Base-by-base conservation (phyloP, 768 basidiomycete species). In the Russula virescens region DNA sequence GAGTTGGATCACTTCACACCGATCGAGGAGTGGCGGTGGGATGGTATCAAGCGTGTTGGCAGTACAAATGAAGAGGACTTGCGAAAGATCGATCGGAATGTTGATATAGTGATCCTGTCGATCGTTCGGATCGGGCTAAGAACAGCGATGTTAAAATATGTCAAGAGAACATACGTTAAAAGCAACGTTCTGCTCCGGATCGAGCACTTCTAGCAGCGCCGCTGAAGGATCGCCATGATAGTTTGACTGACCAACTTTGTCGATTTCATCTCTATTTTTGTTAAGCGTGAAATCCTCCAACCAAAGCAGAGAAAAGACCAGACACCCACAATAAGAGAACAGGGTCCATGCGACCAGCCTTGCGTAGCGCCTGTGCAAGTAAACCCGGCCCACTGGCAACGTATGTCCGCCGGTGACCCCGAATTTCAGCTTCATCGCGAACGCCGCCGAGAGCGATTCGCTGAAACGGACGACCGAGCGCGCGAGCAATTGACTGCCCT, bases 201-300 rank as follows among this genome's bases (percentile, higher is more conserved):
- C 95, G 56, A 98, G 79, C 0, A 95, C 93, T 69, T 98, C 94
- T 5, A 98, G 75, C 63, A 98, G 73, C 0, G 94, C 94, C 43
- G 95, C 95, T 3, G 83, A 85, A 16, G 94, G 94, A 72, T 96
- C 94, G 0, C 94, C 94, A 68, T 96, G 94, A 76, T 90, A 89
- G 69, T 89, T 93, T 68, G 82, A 88, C 60, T 88, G 86, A 0
- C 88, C 88, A 58, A 93, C 82, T 75, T 97, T 97, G 75, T 97
- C 95, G 48, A 97, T 85, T 73, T 97, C 95, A 69, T 97, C 95
- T 10, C 75, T 77, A 57, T 53, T 47, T 55, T 61, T 9, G 38
- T 14, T 38, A 9, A 31, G 13, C 46, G 14, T 25, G 21, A 43
- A 47, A 61, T 66, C 40, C 34, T 64, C n/a, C 2, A 19, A 31